Conservation (phyloP, 1,284 basidiomycete species). For the Neolentinus lepideus region DNA sequence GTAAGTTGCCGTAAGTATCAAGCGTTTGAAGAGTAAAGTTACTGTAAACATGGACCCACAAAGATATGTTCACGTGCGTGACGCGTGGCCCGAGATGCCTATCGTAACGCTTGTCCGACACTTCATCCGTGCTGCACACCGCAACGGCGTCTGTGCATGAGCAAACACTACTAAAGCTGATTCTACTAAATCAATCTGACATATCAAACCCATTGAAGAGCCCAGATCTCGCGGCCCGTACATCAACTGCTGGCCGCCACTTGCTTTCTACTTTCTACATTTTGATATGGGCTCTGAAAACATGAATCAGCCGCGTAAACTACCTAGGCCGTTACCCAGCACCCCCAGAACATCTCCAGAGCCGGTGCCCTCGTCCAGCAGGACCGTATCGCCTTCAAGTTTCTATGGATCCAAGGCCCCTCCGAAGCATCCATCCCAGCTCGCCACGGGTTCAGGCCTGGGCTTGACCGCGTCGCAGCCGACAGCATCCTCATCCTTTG, state of each 20-base stretch:
- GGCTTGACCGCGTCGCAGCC: no score
- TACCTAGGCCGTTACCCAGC: neutral
- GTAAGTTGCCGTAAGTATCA: no score
- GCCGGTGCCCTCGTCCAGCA: neutral
- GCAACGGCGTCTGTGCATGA: neutral
- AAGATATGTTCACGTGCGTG: neutral
- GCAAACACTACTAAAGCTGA: no score
- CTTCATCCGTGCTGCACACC: no score
- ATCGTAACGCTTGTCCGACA: no score
- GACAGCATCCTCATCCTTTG: slow-evolving; percentile 3
- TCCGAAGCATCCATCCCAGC: slow-evolving; percentile 20
- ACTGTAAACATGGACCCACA: no score
- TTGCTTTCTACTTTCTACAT: no score
- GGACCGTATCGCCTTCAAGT: slow-evolving; percentile 17
- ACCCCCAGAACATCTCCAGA: neutral
- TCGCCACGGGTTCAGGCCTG: slow-evolving; percentile 15
- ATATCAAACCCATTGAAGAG: no score
- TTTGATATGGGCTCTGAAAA: neutral
- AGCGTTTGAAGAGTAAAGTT: no score
- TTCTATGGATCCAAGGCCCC: slow-evolving; percentile 22
- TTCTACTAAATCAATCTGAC: no score
- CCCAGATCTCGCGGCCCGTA: no score
- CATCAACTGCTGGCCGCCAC: no score
- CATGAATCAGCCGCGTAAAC: neutral
- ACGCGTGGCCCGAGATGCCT: neutral